Evolutionary conservation across 345 rosid genomes (phyloP).

Genomic region (Pugionium dolabratum): DNA sequence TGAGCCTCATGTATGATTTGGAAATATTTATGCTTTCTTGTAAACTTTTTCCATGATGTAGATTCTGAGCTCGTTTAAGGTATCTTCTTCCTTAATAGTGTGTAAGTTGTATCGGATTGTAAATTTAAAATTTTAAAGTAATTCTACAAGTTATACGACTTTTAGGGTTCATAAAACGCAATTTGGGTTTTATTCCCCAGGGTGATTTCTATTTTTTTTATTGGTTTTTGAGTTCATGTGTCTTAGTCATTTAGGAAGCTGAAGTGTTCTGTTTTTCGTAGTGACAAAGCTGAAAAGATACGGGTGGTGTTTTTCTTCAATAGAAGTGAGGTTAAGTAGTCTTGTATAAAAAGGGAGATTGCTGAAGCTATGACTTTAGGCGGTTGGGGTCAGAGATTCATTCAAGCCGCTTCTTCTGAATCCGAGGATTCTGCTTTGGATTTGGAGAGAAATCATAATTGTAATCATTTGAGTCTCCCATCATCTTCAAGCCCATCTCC

Average conservation of each 20-base stretch:
- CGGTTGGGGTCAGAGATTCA: conserved; percentile 48
- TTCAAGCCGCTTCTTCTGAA: conserved; percentile 55
- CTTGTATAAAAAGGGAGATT: conserved; percentile 21
- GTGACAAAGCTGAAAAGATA: conserved; percentile 29
- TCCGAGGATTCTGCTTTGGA: conserved; percentile 75
- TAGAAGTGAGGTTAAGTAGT: conserved; percentile 10
- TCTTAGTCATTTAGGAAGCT: conserved; percentile 14
- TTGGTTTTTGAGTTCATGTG: neutral
- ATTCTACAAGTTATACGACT: neutral
- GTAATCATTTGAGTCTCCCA: conserved; percentile 55
- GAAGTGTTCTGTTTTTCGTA: neutral
- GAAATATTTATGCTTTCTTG: neutral
- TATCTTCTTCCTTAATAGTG: neutral
- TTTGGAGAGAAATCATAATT: conserved; percentile 57
- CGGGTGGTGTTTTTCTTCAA: conserved; percentile 9
- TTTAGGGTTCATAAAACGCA: conserved; percentile 21
- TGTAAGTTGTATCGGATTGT: neutral
- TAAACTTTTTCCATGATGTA: neutral
- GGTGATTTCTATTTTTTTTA: too few species aligned
- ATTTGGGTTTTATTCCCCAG: conserved; percentile 10
- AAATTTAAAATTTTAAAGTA: neutral
- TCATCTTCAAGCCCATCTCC: conserved; percentile 58
- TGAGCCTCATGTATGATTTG: conserved; percentile 1
- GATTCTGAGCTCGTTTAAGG: conserved; percentile 14
- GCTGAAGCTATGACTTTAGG: conserved; percentile 46